Conservation (phyloP, 2,329 filamentous ascomycete genomes). For the Alternaria sp. region DNA sequence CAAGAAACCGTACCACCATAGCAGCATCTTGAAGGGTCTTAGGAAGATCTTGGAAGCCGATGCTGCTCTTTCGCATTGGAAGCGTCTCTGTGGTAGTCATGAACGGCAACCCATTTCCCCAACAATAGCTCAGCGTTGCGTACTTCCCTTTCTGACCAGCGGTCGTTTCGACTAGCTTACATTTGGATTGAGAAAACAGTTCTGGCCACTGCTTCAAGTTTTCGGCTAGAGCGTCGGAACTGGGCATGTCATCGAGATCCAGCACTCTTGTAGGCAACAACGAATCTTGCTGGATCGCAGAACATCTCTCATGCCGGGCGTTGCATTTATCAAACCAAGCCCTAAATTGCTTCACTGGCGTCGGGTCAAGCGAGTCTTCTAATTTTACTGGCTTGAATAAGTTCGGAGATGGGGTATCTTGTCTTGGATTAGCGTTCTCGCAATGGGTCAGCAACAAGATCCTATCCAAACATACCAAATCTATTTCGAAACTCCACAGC, state of each 20-base stretch:
- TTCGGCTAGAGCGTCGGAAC: background rate
- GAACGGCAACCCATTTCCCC: constrained; percentile 7
- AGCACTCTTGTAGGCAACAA: constrained; percentile 1
- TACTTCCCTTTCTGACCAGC: background rate
- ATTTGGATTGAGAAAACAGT: background rate
- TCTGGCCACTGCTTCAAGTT: background rate
- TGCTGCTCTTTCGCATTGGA: background rate
- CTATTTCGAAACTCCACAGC: background rate
- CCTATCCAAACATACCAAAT: background rate
- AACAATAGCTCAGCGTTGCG: constrained; percentile 10
- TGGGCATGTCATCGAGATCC: background rate
- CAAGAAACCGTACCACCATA: background rate
- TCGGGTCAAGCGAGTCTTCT: background rate
- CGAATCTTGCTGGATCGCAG: background rate
- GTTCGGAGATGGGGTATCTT: background rate
- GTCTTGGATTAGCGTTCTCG: background rate
- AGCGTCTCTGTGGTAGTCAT: constrained; percentile 4
- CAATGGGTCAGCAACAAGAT: background rate
- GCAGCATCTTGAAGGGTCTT: constrained; percentile 8
- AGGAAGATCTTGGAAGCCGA: constrained; percentile 1
- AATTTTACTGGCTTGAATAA: background rate
- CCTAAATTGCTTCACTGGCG: background rate
- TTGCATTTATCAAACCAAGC: background rate
- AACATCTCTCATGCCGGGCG: background rate
- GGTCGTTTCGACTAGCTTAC: background rate